Percentiles rank a stretch among this genome's conserved stretches.
phyloP scores from a whole-genome alignment of 1,284 basidiomycete species.

The Naganishia sp. region DNA sequence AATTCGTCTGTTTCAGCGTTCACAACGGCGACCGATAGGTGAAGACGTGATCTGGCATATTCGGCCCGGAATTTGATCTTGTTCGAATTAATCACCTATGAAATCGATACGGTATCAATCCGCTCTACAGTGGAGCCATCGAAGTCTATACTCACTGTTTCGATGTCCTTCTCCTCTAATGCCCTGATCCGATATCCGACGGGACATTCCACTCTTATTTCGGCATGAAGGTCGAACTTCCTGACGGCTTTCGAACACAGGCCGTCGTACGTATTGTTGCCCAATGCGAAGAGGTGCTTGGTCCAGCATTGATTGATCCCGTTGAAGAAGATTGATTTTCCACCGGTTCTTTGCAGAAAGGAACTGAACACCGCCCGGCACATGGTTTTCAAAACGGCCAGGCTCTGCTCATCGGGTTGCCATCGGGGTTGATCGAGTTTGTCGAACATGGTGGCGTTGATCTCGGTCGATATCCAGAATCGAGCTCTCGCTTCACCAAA shows the following conservation, averaged over 20 bases:
- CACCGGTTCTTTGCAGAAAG: not conserved
- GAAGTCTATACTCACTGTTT: slow-evolving; percentile 3
- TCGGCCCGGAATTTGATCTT: slow-evolving; percentile 15
- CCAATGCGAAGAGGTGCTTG: not conserved
- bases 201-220: slow-evolving; percentile 5
- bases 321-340: slow-evolving; percentile 24
- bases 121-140: not conserved
- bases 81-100: slow-evolving; percentile 19
- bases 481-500: not conserved
- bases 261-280: slow-evolving; percentile 1
- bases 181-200: slow-evolving; percentile 2
- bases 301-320: slow-evolving; percentile 25
- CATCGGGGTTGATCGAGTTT: not conserved
- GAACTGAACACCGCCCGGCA: slow-evolving; percentile 9
- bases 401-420: not conserved
- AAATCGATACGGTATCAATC: not conserved
- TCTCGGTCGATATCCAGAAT: slow-evolving; percentile 23
- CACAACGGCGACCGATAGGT: slow-evolving; percentile 8
- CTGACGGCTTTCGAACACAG: slow-evolving; percentile 17
- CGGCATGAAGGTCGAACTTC: not conserved
- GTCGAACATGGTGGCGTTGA: not conserved
- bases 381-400: slow-evolving; percentile 7
- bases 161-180: slow-evolving; percentile 13
- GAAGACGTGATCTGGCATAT: slow-evolving; percentile 11
- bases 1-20: slow-evolving; percentile 21